These are phyloP conservation scores for Arabidopsis hybrid DNA, from an alignment of 441 rosid species.

Conservation along the genomic window DNA sequence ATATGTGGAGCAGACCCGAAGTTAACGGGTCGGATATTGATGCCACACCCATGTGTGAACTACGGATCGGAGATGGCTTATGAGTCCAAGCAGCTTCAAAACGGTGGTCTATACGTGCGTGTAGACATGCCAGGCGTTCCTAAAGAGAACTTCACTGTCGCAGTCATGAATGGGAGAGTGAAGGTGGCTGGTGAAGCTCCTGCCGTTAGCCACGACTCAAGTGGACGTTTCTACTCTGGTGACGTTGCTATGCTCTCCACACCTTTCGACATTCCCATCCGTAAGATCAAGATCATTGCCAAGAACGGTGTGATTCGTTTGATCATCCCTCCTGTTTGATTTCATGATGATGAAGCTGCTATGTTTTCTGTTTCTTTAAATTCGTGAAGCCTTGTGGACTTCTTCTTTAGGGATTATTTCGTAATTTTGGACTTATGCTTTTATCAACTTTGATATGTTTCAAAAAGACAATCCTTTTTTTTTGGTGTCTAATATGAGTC, in stretches of 20 bases:
- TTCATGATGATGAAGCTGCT: not conserved
- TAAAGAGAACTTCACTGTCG: slow-evolving; percentile 53
- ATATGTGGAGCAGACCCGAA: slow-evolving; percentile 33
- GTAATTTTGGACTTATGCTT: not conserved
- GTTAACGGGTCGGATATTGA: slow-evolving; percentile 11
- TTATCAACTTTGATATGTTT: not conserved
- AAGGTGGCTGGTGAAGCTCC: slow-evolving; percentile 29
- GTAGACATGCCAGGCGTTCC: slow-evolving; percentile 67
- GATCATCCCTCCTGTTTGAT: slow-evolving; percentile 30
- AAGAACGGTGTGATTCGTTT: slow-evolving; percentile 33
- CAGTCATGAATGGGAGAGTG: slow-evolving; percentile 31
- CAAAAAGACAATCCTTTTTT: too few relatives aligned
- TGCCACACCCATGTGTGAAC: slow-evolving; percentile 23
- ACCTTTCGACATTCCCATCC: not conserved
- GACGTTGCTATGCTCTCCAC: slow-evolving; percentile 25
- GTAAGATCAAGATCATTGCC: slow-evolving; percentile 2
- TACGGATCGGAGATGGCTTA: slow-evolving; percentile 29
- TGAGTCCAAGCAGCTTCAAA: slow-evolving; percentile 26
- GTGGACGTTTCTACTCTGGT: slow-evolving; percentile 15
- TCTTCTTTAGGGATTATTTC: too few relatives aligned
- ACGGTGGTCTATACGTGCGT: slow-evolving; percentile 36
- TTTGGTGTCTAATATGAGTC: too few relatives aligned
- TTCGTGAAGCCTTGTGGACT: too few relatives aligned
- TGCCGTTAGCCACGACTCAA: slow-evolving; percentile 17
- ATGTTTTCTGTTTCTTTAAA: too few relatives aligned